Evolutionary conservation across 345 rosid species (phyloP).

Genomic region (Corchorus capsularis): DNA sequence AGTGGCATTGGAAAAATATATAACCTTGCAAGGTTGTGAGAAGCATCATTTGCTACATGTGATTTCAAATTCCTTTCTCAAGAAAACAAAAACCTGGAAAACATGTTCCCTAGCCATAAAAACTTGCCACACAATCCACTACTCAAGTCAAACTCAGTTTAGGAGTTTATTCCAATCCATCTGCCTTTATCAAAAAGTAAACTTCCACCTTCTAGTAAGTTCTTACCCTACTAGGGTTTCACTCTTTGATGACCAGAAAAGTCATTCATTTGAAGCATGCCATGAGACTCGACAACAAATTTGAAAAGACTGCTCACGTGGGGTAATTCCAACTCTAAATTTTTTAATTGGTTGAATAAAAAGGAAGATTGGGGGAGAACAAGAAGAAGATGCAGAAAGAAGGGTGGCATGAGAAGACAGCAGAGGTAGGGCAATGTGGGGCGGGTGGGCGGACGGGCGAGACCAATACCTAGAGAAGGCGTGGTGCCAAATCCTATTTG

Average conservation of each 20-base stretch:
- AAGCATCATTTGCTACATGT: constrained; percentile 1
- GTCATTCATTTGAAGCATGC: neutral
- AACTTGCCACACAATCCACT: neutral
- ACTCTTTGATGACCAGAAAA: neutral
- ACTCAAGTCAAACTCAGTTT: neutral
- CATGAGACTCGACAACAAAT: neutral
- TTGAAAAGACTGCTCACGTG: constrained; percentile 21
- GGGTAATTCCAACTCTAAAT: constrained; percentile 8
- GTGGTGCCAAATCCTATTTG: constrained; percentile 18
- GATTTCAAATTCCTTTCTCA: neutral
- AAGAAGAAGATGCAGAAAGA: constrained; percentile 4
- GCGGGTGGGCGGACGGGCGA: neutral
- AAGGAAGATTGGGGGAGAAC: constrained; percentile 18
- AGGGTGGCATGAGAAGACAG: constrained; percentile 13
- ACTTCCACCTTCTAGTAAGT: neutral
- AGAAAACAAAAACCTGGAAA: neutral
- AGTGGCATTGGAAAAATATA: neutral
- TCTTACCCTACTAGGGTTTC: neutral
- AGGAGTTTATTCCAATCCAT: neutral
- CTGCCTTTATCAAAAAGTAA: neutral
- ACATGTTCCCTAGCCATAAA: neutral
- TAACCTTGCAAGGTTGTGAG: neutral
- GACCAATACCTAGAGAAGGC: constrained; percentile 16
- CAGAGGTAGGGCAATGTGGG: constrained; percentile 13
- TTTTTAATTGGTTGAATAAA: constrained; percentile 10